Evolutionary conservation across 2,329 filamentous ascomycete species (phyloP), one percentile per base, ranked within the genome.

Genomic region (Arthrobotrys conoides): DNA sequence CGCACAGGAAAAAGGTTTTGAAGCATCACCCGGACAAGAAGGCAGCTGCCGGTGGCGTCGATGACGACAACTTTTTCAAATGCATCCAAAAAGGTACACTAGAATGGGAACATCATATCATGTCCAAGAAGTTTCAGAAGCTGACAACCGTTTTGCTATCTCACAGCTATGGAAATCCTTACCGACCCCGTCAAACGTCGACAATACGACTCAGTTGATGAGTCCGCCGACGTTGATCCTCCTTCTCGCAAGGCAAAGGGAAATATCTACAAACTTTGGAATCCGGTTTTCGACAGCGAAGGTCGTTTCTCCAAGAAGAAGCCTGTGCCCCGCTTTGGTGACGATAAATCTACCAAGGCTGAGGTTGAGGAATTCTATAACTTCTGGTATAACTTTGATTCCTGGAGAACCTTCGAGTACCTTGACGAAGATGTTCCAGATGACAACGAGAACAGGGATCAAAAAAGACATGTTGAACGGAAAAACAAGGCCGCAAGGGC

Each of bases 361-460:
- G 91, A 97, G 8, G 96, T 99, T 57, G 94, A 98, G 84, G 87
- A 88, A 68, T 99, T 99, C 86, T 99, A 99, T 90, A 97, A 99
- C 89, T 99, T 98, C 88, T 99, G 93, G 91, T 99, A 98, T 89
- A 96, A 95, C 89, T 97, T 99, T 83, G 96, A 99, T 88, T 96
- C 92, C 85, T 99, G 96, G 96, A 89, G 96, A 80, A 91, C 92
- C 1, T 99, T 99, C 83, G 96, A 99, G 87, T 99, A 99, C 86
- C 92, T 97, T 76, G 96, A 99, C 84, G 96, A 99, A 88, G 96
- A 99, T 84, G 95, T 99, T 33, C 96, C 96, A 48, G 96, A 99
- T 83, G 96, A 99, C 88, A 97, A 96, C 85, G 96, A 98, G 87
- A 97, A 94, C 88, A 94, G 96, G 85, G 95, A 98, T 87, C 96